These are phyloP conservation scores for Candida ortonii DNA, from an alignment of 805 yeast genomes.

Conservation along the genomic window DNA sequence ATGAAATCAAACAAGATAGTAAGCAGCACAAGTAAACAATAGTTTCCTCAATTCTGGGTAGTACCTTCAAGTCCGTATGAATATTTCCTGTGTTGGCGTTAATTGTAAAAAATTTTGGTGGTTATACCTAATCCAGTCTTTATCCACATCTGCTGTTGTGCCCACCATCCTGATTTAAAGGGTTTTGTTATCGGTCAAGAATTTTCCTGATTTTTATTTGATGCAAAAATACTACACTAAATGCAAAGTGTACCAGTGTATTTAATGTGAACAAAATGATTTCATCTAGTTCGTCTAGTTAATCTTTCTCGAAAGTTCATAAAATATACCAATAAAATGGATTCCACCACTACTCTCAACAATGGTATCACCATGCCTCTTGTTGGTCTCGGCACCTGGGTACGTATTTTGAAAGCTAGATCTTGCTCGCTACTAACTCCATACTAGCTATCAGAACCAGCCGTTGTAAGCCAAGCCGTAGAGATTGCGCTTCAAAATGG, in stretches of 20 bases:
- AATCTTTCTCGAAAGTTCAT: too few relatives aligned
- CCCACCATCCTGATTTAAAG: slow-evolving; percentile 9
- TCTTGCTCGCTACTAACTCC: neutral
- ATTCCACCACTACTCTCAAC: too few relatives aligned
- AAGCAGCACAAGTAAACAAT: too few relatives aligned
- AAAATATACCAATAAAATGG: too few relatives aligned
- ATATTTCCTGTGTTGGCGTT: too few relatives aligned
- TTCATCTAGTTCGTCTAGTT: too few relatives aligned
- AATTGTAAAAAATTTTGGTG: too few relatives aligned
- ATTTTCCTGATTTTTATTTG: too few relatives aligned
- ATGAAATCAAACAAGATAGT: too few relatives aligned
- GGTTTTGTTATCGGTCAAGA: slow-evolving; percentile 2
- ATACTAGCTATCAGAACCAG: slow-evolving; percentile 42
- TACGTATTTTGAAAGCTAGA: slow-evolving; percentile 1
- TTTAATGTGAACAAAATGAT: neutral
- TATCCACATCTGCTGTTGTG: slow-evolving; percentile 8
- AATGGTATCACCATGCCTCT: slow-evolving; percentile 56
- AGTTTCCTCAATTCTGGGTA: too few relatives aligned
- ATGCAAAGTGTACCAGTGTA: neutral
- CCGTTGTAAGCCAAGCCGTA: slow-evolving; percentile 56
- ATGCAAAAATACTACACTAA: slow-evolving; percentile 1
- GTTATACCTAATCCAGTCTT: too few relatives aligned
- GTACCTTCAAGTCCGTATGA: too few relatives aligned
- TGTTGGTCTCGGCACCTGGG: slow-evolving; percentile 73
- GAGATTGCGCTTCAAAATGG: slow-evolving; percentile 61